Base-by-base conservation (phyloP, 148 eudicot genomes). In the Suaeda aralocaspica region DNA sequence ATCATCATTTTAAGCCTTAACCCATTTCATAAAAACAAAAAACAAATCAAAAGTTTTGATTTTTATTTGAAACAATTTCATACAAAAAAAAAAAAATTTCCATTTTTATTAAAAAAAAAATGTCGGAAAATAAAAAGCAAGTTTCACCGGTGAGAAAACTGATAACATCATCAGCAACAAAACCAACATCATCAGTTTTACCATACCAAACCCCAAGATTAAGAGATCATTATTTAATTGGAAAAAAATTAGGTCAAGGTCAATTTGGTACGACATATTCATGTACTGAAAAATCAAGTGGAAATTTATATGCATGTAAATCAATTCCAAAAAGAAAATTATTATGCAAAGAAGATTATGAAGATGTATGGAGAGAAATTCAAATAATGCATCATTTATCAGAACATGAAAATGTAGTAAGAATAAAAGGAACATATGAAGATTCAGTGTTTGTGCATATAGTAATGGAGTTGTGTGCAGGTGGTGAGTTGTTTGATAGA, bases 321-420 rank as follows among this genome's bases (percentile, higher is more conserved):
- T 86, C 93, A n/a, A 88, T 88, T 13, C 87, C 90, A 9, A 88
- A 88, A 45, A 57, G 93, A 52, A 88, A 88, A 51, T 76, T 88
- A 2, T 41, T 86, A 1, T 82, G 90, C 71, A 80, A 79, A 28
- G 93, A 88, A 57, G 93, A 88, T 70, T 86, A 84, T 45, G 90
- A 88, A 0, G 93, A 88, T 59, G 93, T 88, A 0, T 86, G 93
- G 93, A 80, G 90, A 25, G 93, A 88, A 77, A 86, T 88, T 70
- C 93, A 88, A 69, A 88, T 88, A 61, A 88, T 88, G 93, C 93
- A 88, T 46, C 93, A 88, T 70, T 67, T 88, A 8, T 82, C 87
- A 0, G 93, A 86, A 53, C 86, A 88, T 49, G 75, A 71, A 0
- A 77, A 84, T 68, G 93, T 88, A 12, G 90, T 88, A 14, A 71